phyloP scores from a whole-genome alignment of 202 grass and related monocot genomes.

The Eragrostis tef region DNA sequence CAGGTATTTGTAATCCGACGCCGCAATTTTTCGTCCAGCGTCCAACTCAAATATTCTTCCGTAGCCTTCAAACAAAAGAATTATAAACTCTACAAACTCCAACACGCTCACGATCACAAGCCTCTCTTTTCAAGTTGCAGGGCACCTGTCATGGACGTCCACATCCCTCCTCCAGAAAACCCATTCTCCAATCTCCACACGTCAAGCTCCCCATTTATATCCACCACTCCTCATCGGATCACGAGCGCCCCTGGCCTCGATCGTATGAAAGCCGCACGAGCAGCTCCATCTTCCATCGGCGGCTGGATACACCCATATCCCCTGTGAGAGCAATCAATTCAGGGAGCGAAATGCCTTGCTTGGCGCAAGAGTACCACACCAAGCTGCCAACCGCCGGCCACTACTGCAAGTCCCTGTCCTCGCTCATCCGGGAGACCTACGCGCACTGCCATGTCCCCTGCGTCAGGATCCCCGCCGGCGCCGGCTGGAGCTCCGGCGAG shows the following conservation, averaged over 20 bases:
- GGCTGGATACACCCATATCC: neutral
- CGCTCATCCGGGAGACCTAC: constrained; percentile 62
- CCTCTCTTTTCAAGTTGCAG: constrained; percentile 57
- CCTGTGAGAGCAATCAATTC: neutral
- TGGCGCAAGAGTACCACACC: constrained; percentile 55
- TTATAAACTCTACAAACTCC: constrained; percentile 29
- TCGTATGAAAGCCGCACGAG: constrained; percentile 23
- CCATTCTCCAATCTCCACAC: constrained; percentile 41
- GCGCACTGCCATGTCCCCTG: constrained; percentile 68
- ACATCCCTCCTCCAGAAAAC: constrained; percentile 49
- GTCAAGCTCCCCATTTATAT: constrained; percentile 55
- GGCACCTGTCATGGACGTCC: constrained; percentile 72
- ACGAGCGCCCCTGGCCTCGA: constrained; percentile 1
- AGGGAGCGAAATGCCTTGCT: constrained; percentile 59
- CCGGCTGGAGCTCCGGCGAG: constrained; percentile 66
- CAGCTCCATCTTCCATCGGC: constrained; percentile 3
- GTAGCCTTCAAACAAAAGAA: constrained; percentile 81
- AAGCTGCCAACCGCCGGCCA: constrained; percentile 47
- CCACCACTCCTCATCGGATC: constrained; percentile 37
- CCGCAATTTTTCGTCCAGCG: constrained; percentile 27
- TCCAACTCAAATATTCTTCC: constrained; percentile 52
- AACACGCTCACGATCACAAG: constrained; percentile 30
- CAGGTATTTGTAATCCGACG: neutral
- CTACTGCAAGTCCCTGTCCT: constrained; percentile 67
- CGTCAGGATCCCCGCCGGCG: constrained; percentile 46